Evolutionary conservation across 2,329 filamentous ascomycete genomes (phyloP).

Genomic region (Alternaria sp.): DNA sequence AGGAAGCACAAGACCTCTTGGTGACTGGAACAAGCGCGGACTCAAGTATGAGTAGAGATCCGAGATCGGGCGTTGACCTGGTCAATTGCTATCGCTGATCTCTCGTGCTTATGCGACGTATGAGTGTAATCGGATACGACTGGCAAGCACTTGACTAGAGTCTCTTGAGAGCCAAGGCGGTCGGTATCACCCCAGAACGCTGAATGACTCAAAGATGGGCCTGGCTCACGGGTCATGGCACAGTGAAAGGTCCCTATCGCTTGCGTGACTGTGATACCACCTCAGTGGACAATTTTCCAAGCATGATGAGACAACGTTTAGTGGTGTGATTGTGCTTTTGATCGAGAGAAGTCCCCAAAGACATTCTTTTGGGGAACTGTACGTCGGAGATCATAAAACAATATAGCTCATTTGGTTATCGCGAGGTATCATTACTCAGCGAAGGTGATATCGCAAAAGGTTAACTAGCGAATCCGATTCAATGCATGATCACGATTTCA

Average conservation of each 20-base stretch:
- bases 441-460: not conserved
- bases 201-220: not conserved
- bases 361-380: not conserved
- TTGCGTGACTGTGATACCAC: not conserved
- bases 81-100: not conserved
- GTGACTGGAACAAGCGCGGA: slow-evolving; percentile 23
- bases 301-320: not conserved
- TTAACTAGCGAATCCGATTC: not conserved
- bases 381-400: not conserved
- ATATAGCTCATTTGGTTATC: not conserved
- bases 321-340: not conserved
- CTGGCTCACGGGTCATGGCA: not conserved
- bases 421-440: not conserved
- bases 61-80: not conserved
- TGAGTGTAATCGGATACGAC: not conserved
- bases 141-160: not conserved
- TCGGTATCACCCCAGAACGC: not conserved
- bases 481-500: slow-evolving; percentile 33
- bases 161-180: not conserved
- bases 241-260: not conserved
- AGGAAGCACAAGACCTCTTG: slow-evolving; percentile 21
- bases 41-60: not conserved
- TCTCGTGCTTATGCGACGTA: not conserved
- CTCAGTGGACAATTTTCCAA: not conserved
- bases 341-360: not conserved